Evolutionary conservation across 257 asterid genomes (phyloP).

Genomic region (Solanum paucissectum): DNA sequence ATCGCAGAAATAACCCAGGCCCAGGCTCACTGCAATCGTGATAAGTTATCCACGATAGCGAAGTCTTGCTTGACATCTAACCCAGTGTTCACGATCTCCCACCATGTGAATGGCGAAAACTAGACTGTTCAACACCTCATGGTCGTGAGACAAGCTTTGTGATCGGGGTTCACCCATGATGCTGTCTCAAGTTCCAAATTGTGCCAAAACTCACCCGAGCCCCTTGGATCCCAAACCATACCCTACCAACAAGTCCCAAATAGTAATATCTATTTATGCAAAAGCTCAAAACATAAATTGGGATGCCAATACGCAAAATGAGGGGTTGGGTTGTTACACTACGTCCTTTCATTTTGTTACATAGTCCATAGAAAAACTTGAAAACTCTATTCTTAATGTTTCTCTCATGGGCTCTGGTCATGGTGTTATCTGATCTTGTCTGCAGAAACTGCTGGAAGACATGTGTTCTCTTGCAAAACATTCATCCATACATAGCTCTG

Average conservation of each 20-base stretch:
- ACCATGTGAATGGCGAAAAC: neutral
- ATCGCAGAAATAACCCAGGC: neutral
- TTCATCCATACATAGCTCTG: slow-evolving; percentile 26
- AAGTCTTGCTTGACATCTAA: neutral
- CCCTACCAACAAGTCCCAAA: neutral
- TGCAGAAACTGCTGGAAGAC: slow-evolving; percentile 55
- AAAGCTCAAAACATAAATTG: neutral
- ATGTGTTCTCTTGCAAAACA: slow-evolving; percentile 17
- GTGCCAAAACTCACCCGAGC: neutral
- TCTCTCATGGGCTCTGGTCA: neutral
- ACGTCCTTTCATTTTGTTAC: neutral
- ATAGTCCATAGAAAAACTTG: neutral
- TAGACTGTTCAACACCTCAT: neutral
- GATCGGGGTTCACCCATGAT: neutral
- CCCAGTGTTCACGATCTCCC: neutral
- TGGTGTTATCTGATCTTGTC: neutral
- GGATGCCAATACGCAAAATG: neutral
- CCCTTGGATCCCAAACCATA: neutral
- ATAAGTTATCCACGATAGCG: neutral
- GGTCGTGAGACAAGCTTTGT: neutral
- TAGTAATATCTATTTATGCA: neutral
- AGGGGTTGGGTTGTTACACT: neutral
- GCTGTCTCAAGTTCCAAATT: neutral
- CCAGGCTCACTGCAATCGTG: neutral
- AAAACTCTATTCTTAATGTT: neutral